Conservation (phyloP, 2,329 filamentous ascomycete genomes). For the Colletotrichum sp. region DNA sequence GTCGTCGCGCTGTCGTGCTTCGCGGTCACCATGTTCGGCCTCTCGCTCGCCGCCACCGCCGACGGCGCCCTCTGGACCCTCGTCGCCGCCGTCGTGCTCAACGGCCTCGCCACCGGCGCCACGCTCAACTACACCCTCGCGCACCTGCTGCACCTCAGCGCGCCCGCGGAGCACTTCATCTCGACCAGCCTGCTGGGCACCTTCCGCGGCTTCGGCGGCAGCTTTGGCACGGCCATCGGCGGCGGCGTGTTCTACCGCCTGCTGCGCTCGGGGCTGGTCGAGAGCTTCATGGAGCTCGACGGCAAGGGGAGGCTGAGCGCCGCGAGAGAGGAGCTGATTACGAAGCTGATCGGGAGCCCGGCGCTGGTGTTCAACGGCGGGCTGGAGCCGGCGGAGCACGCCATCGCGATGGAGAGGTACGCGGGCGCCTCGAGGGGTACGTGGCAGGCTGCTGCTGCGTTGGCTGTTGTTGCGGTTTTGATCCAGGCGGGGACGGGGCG, state of each 20-base stretch:
- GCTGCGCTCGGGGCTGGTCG: conserved; percentile 58
- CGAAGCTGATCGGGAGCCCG: conserved; percentile 55
- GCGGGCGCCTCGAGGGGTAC: conserved; percentile 48
- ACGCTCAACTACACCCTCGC: conserved; percentile 82
- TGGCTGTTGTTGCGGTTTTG: conserved; percentile 48
- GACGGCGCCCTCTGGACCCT: conserved; percentile 57
- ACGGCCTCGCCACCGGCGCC: conserved; percentile 76
- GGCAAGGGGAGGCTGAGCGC: conserved; percentile 34
- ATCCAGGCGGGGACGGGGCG: conserved; percentile 58
- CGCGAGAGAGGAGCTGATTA: conserved; percentile 44
- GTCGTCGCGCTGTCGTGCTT: conserved; percentile 68
- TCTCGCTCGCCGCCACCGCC: conserved; percentile 61
- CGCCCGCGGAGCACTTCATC: conserved; percentile 72
- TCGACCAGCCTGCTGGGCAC: conserved; percentile 78
- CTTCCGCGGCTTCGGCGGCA: conserved; percentile 82
- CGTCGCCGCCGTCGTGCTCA: conserved; percentile 66
- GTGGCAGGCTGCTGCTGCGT: conserved; percentile 51
- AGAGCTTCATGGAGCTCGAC: conserved; percentile 59
- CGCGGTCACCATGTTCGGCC: conserved; percentile 58
- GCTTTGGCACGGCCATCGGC: conserved; percentile 80
- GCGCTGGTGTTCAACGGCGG: conserved; percentile 51
- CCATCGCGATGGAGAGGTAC: conserved; percentile 53
- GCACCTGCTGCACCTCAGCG: conserved; percentile 77
- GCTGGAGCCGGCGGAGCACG: conserved; percentile 44
- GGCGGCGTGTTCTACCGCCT: conserved; percentile 76